Base-by-base conservation (phyloP, 1,284 basidiomycete genomes). In the Ceratobasidium sp. region DNA sequence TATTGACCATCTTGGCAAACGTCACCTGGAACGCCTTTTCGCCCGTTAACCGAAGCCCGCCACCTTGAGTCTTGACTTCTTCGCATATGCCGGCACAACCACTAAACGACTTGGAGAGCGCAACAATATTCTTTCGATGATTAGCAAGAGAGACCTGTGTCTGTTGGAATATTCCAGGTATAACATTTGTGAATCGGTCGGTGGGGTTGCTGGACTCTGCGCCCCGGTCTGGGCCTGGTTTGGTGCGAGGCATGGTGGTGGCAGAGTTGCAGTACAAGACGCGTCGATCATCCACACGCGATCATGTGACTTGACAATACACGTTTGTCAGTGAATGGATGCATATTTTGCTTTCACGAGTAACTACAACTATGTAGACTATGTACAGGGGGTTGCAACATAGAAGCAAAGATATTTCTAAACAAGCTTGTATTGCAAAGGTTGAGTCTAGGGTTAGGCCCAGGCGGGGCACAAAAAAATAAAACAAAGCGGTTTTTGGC, bases 61-160 rank as follows among this genome's bases (percentile, higher is more conserved):
- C 82, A 4, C 86, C 86, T 74, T 85, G 83, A 18, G 28, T 23
- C 28, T 84, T 83, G 23, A 85, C 79, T 8, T 83, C 71, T 73
- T 91, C 86, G 2, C 85, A 89, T 75, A 91, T 80, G 1, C 81
- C 78, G 0, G 88, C 84, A 32, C 90, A 89, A 76, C 90, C 87
- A 21, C 83, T 77, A 76, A 97, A 95, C 48, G 96, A 81, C 79
- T 96, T 95, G 83, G 92, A 87, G 1, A 98, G 86, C 0, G 91
- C 89, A 61, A 96, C 92, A 73, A 90, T 87, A 81, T 98, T 97
- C 85, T 98, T 98, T 75, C 92, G 87, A 80, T 94, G 96, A 79
- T 94, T 96, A 6, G 96, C 93, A 10, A 90, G 80, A 0, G 93
- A 90, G 48, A 83, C 82, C 80, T 98, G 97, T 0, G 88, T 91